Base-by-base conservation (phyloP, 1,284 basidiomycete genomes). In the Tylopilus sp. region DNA sequence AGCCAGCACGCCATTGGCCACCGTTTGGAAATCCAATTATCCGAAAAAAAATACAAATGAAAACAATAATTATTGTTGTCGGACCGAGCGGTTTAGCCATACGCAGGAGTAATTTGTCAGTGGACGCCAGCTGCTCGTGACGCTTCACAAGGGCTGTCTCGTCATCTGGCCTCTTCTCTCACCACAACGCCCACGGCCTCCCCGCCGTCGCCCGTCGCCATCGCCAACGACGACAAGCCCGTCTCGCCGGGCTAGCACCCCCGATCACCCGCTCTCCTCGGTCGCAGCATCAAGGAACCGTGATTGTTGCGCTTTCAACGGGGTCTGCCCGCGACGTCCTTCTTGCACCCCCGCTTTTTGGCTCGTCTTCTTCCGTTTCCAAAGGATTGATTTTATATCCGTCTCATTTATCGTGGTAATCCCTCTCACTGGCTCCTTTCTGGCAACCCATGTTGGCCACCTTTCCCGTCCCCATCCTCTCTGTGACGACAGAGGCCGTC, bases 381-480 rank as follows among this genome's bases (percentile, higher is more conserved):
- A 54, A 45, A 54, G 43, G 51, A 37, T 17, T 53, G 53, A 54
- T 65, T 61, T 54, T 62, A 62, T 56, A 62, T 63, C 62, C 52
- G n/a, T 45, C 45, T 37, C 45, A 39, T 63, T 48, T 48, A 50
- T 57, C 52, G 26, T 58, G 49, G 26, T 20, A 49, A 43, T 50
- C 24, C 37, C 43, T 39, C 29, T 25, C 1, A 7, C 26, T 31
- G 37, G 0, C 48, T 50, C 58, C 55, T 45, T 43, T 39, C 54
- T 56, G 57, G 56, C 48, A 55, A 13, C 56, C 57, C 59, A 85
- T 85, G 84, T 66, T 78, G 45, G 57, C 73, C 49, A 60, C 72
- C 33, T 80, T 86, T 42, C 78, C 85, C 33, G 72, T 74, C 17
- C 86, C 86, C 42, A 80, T 89, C 33, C 79, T 89, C 48, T 76